These are phyloP conservation scores for Isabelozyma heimii DNA, from an alignment of 805 yeast genomes.

Conservation along the genomic window DNA sequence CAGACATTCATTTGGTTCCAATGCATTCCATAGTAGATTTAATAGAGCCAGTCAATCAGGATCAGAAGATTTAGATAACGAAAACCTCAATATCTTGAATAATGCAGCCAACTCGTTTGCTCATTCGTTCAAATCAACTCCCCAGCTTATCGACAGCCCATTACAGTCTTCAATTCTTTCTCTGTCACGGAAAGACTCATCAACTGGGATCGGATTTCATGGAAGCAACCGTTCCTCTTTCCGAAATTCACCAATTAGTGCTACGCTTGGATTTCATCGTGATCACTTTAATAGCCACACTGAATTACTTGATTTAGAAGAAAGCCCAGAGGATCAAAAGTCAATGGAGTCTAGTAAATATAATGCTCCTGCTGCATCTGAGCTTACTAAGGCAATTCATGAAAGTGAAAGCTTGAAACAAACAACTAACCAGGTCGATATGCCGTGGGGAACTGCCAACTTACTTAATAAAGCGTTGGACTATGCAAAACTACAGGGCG, in stretches of 20 bases:
- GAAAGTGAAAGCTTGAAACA: conserved; percentile 3
- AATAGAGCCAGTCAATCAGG: neutral
- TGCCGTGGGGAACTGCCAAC: conserved; percentile 49
- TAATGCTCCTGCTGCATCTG: conserved; percentile 12
- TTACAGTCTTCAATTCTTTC: neutral
- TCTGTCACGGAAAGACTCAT: conserved; percentile 18
- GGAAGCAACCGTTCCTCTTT: conserved; percentile 1
- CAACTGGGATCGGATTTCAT: conserved; percentile 12
- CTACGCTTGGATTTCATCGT: conserved; percentile 2
- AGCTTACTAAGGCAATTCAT: conserved; percentile 23
- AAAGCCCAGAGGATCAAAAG: conserved; percentile 9
- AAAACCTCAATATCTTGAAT: conserved; percentile 22
- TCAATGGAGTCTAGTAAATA: conserved; percentile 2
- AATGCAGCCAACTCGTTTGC: conserved; percentile 6
- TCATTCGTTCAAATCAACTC: neutral
- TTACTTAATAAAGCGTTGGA: conserved; percentile 52
- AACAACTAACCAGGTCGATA: conserved; percentile 2
- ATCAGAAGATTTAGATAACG: conserved; percentile 33
- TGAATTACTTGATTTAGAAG: conserved; percentile 8
- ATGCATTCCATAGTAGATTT: neutral
- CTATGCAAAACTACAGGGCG: conserved; percentile 61
- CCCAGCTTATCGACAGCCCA: neutral
- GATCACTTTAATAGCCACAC: neutral
- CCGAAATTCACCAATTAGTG: neutral
- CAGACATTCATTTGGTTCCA: neutral